A percentile compares a stretch with the other conserved stretches of the same genome.
Evolutionary conservation across 2,329 filamentous ascomycete genomes (phyloP).

Genomic region (Penicillium hordei): DNA sequence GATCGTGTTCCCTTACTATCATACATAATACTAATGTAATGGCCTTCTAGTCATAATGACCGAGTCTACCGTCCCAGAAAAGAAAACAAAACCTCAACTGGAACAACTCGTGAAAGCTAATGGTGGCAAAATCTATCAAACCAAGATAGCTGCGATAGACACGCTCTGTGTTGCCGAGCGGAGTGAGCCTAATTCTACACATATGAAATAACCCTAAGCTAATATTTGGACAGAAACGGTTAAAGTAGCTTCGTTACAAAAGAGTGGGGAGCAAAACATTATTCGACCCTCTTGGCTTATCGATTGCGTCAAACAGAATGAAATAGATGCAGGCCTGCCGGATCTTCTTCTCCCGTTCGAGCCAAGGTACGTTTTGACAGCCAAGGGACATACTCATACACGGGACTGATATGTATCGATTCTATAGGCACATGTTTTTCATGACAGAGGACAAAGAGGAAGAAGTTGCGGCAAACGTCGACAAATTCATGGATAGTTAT

Average conservation of each 20-base stretch:
- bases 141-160: slow-evolving; percentile 59
- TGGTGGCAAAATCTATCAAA: slow-evolving; percentile 77
- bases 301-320: slow-evolving; percentile 68
- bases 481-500: slow-evolving; percentile 82
- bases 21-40: slow-evolving; percentile 9
- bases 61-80: slow-evolving; percentile 67
- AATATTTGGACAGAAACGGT: slow-evolving; percentile 53
- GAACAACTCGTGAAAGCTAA: slow-evolving; percentile 80
- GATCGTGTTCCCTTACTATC: not conserved
- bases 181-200: slow-evolving; percentile 41
- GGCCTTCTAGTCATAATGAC: slow-evolving; percentile 62
- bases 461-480: slow-evolving; percentile 62
- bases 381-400: not conserved
- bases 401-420: slow-evolving; percentile 3
- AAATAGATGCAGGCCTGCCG: slow-evolving; percentile 53
- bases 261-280: slow-evolving; percentile 68
- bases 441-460: slow-evolving; percentile 58
- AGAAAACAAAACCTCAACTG: slow-evolving; percentile 74
- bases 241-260: slow-evolving; percentile 80
- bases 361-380: slow-evolving; percentile 46
- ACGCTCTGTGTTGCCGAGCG: slow-evolving; percentile 80
- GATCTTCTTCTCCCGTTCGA: slow-evolving; percentile 66
- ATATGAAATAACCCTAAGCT: not conserved
- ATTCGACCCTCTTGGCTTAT: slow-evolving; percentile 78
- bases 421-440: slow-evolving; percentile 69